phyloP scores from a whole-genome alignment of 257 asterid species.

The Lycium barbarum region DNA sequence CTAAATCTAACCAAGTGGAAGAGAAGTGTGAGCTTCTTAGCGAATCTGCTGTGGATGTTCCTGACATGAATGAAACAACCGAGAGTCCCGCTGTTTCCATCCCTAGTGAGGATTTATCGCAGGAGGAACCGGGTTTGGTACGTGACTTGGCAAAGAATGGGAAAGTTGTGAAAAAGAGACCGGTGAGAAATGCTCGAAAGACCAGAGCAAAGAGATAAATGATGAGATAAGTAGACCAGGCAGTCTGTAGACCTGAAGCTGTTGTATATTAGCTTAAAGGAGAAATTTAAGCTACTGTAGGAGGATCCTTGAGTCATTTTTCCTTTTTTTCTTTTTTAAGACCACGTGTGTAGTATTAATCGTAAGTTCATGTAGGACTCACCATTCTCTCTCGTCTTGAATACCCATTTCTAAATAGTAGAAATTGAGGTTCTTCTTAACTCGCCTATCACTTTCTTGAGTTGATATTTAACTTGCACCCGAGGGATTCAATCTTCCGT shows the following conservation, averaged over 20 bases:
- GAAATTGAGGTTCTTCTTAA: neutral
- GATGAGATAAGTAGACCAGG: constrained; percentile 32
- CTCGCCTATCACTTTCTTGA: neutral
- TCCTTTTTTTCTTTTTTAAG: neutral
- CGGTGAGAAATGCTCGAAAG: constrained; percentile 42
- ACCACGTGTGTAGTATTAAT: constrained; percentile 16
- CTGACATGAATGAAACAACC: constrained; percentile 49
- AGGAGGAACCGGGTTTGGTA: constrained; percentile 34
- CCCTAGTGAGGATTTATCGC: constrained; percentile 47
- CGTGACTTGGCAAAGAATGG: constrained; percentile 27
- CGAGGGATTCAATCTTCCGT: too few species aligned
- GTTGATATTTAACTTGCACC: too few species aligned
- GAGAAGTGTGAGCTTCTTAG: constrained; percentile 51
- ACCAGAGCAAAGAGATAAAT: constrained; percentile 56
- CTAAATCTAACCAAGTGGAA: constrained; percentile 32
- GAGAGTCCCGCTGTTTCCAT: constrained; percentile 39
- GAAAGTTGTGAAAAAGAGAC: constrained; percentile 40
- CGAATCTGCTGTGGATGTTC: constrained; percentile 63
- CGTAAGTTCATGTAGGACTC: constrained; percentile 14
- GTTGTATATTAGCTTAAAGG: constrained; percentile 34
- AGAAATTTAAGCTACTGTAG: constrained; percentile 23
- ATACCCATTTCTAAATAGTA: neutral
- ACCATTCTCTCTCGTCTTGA: neutral
- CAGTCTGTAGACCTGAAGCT: constrained; percentile 41
- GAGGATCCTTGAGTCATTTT: constrained; percentile 21